Evolutionary conservation across 2,329 filamentous ascomycete species (phyloP).

Genomic region (Botrytis elliptica): DNA sequence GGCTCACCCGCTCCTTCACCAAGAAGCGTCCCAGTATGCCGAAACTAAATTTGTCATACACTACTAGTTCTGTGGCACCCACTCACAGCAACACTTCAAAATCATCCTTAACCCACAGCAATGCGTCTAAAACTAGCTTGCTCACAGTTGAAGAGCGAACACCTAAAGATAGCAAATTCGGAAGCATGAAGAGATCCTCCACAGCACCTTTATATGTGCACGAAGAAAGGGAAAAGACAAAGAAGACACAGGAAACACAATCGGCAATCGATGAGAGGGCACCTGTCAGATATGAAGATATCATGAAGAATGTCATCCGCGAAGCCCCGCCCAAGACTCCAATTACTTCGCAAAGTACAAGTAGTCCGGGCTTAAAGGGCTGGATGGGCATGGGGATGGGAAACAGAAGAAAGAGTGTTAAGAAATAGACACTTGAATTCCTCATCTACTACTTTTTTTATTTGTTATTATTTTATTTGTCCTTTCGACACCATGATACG

Average conservation of each 20-base stretch:
- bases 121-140: conserved; percentile 12
- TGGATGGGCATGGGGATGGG: conserved; percentile 21
- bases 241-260: conserved; percentile 1
- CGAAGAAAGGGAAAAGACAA: background rate
- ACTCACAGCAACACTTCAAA: conserved; percentile 9
- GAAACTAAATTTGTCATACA: conserved; percentile 20
- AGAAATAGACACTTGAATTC: conserved; percentile 10
- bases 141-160: conserved; percentile 14
- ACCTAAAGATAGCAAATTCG: conserved; percentile 10
- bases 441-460: background rate
- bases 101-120: conserved; percentile 14
- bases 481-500: conserved; percentile 2
- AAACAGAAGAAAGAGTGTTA: conserved; percentile 29
- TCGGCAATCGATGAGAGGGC: conserved; percentile 18
- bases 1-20: conserved; percentile 14
- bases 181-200: conserved; percentile 13
- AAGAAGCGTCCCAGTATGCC: conserved; percentile 21
- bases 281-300: conserved; percentile 29
- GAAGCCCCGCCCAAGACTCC: conserved; percentile 24
- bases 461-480: conserved; percentile 8
- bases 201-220: conserved; percentile 8
- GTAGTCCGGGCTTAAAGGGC: conserved; percentile 13
- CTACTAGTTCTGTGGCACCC: background rate
- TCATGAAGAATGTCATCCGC: conserved; percentile 26
- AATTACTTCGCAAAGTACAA: conserved; percentile 1